A percentile compares a stretch with the other conserved stretches of the same genome.
phyloP scores from a whole-genome alignment of 768 basidiomycete genomes.

The Mrakia gelida region DNA sequence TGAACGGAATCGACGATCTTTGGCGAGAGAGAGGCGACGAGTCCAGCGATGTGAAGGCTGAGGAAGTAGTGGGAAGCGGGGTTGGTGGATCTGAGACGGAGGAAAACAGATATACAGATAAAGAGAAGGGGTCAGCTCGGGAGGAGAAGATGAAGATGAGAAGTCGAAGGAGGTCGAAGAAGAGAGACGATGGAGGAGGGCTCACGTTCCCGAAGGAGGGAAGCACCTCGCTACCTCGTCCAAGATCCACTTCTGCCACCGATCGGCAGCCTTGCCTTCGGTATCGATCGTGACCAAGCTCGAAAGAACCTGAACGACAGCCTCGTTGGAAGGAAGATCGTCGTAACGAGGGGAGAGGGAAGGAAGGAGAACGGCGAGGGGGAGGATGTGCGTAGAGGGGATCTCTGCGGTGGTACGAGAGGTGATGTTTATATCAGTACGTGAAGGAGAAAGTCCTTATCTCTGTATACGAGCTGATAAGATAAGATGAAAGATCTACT shows the following conservation, averaged over 20 bases:
- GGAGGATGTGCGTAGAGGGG: constrained; percentile 35
- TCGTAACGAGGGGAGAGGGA: constrained; percentile 34
- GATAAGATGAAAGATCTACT: not conserved
- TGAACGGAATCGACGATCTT: constrained; percentile 37
- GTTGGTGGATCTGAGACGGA: constrained; percentile 35
- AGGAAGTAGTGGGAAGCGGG: constrained; percentile 63
- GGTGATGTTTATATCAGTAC: too few relatives aligned
- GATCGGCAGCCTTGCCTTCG: constrained; percentile 43
- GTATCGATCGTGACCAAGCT: constrained; percentile 39
- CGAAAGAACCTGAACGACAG: constrained; percentile 36
- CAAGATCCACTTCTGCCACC: constrained; percentile 63
- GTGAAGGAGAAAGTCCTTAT: too few relatives aligned
- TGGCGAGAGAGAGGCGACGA: constrained; percentile 47
- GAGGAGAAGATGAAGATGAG: not conserved
- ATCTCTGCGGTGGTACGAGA: constrained; percentile 34
- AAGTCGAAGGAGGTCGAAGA: constrained; percentile 5
- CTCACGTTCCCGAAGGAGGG: constrained; percentile 59
- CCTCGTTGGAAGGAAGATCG: constrained; percentile 36
- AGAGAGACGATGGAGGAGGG: constrained; percentile 1
- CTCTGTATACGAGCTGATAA: too few relatives aligned
- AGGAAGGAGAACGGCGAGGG: constrained; percentile 34
- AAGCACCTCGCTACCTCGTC: constrained; percentile 60
- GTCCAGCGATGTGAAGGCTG: constrained; percentile 67
- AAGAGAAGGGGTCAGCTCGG: constrained; percentile 39
- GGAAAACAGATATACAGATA: constrained; percentile 53